Percentiles rank a stretch among this genome's conserved stretches.
Conservation (phyloP, 768 basidiomycete genomes). For the Artomyces pyxidatus region DNA sequence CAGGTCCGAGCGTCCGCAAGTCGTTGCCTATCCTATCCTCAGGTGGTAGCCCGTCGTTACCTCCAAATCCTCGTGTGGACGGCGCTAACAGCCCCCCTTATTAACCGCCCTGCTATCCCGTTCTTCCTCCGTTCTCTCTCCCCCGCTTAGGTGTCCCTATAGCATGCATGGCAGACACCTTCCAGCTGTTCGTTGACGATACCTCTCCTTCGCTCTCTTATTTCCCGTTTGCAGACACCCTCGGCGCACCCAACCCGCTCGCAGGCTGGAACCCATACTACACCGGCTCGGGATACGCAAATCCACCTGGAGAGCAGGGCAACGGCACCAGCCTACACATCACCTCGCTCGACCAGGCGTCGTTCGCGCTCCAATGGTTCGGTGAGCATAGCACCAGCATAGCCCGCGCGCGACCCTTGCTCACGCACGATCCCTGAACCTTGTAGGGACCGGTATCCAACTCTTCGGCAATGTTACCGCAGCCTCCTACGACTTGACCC, state of each 20-base stretch:
- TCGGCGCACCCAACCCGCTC: conserved; percentile 35
- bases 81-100: too few relatives aligned
- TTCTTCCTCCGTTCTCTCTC: background rate
- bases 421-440: background rate
- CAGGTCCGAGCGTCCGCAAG: too few relatives aligned
- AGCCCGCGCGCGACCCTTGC: background rate
- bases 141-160: background rate
- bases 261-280: conserved; percentile 69
- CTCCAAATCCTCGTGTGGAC: too few relatives aligned
- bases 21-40: too few relatives aligned
- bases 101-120: background rate
- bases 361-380: conserved; percentile 48
- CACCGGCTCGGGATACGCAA: conserved; percentile 39
- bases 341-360: conserved; percentile 53
- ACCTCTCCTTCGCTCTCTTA: conserved; percentile 59
- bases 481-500: conserved; percentile 21
- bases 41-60: too few relatives aligned
- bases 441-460: conserved; percentile 55
- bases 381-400: conserved; percentile 34
- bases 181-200: conserved; percentile 46
- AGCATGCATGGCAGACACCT: conserved; percentile 31
- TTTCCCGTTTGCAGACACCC: conserved; percentile 50
- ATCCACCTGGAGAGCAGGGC: conserved; percentile 34
- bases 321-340: conserved; percentile 53
- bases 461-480: conserved; percentile 43